Evolutionary conservation across 805 yeast species (phyloP).

Genomic region (Saccharomycopsis vini): DNA sequence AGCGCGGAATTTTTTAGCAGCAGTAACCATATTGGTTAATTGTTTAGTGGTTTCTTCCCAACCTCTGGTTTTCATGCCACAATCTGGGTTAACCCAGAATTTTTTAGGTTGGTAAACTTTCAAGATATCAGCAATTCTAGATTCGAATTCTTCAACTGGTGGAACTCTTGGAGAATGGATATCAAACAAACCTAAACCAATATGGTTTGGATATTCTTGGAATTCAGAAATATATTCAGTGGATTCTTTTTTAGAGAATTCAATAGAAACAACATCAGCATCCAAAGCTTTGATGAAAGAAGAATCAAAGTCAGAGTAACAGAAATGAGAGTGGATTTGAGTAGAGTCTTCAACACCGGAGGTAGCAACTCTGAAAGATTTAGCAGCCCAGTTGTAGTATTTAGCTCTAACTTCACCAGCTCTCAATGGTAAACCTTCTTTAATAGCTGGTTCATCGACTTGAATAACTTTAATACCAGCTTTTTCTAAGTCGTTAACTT

Average conservation of each 20-base stretch:
- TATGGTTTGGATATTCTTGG: slow-evolving; percentile 98
- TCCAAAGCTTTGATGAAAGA: slow-evolving; percentile 98
- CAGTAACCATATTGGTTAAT: slow-evolving; percentile 97
- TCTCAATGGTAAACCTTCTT: slow-evolving; percentile 99
- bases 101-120: slow-evolving; percentile 96
- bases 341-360: slow-evolving; percentile 93
- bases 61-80: slow-evolving; percentile 99
- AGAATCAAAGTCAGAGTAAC: slow-evolving; percentile 99
- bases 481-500: slow-evolving; percentile 94
- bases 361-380: slow-evolving; percentile 98
- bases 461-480: slow-evolving; percentile 98
- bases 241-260: slow-evolving; percentile 99
- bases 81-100: slow-evolving; percentile 99
- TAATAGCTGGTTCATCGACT: slow-evolving; percentile 99
- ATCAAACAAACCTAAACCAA: slow-evolving; percentile 98
- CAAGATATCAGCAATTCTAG: slow-evolving; percentile 88
- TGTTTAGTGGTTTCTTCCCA: slow-evolving; percentile 96
- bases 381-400: slow-evolving; percentile 98
- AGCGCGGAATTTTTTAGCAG: slow-evolving; percentile 91
- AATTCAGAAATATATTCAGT: slow-evolving; percentile 97
- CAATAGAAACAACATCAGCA: slow-evolving; percentile 98
- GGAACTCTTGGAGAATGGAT: slow-evolving; percentile 99
- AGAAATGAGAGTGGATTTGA: slow-evolving; percentile 99
- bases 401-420: slow-evolving; percentile 94
- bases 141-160: slow-evolving; percentile 90